phyloP scores from a whole-genome alignment of 495 filamentous ascomycete species.

The Collariella sp. region DNA sequence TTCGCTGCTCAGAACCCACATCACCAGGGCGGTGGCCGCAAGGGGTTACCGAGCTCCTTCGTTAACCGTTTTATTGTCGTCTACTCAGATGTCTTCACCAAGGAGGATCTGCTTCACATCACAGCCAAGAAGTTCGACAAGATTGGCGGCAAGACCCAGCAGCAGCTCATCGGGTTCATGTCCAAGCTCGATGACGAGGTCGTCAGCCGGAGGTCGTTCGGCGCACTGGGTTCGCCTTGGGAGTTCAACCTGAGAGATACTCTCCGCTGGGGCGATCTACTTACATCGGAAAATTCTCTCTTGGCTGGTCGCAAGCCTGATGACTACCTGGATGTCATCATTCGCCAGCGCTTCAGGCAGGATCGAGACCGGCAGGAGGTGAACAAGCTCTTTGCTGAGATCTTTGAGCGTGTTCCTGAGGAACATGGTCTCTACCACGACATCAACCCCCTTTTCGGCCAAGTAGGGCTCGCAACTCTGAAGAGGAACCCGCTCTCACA shows the following conservation, averaged over 20 bases:
- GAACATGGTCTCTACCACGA: slow-evolving; percentile 58
- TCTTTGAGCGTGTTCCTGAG: slow-evolving; percentile 31
- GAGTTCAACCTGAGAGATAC: slow-evolving; percentile 95
- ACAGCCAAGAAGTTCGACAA: slow-evolving; percentile 65
- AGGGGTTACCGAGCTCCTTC: slow-evolving; percentile 90
- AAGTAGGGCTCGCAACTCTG: slow-evolving; percentile 72
- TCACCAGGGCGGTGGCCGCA: slow-evolving; percentile 91
- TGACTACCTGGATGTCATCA: slow-evolving; percentile 73
- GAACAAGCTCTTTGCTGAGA: slow-evolving; percentile 49
- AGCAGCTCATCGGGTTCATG: slow-evolving; percentile 70
- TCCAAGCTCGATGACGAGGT: slow-evolving; percentile 64
- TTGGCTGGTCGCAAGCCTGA: slow-evolving; percentile 44
- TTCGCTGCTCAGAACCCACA: slow-evolving; percentile 98
- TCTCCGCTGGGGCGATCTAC: slow-evolving; percentile 75
- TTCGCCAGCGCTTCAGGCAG: slow-evolving; percentile 79
- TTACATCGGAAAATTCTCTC: slow-evolving; percentile 48
- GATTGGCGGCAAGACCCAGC: slow-evolving; percentile 46
- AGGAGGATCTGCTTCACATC: slow-evolving; percentile 73
- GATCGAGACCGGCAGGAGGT: slow-evolving; percentile 56
- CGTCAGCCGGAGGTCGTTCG: slow-evolving; percentile 55
- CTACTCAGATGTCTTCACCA: slow-evolving; percentile 79
- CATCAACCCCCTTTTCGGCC: slow-evolving; percentile 42
- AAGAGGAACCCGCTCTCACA: slow-evolving; percentile 50
- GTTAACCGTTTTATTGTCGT: slow-evolving; percentile 98
- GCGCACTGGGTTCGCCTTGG: slow-evolving; percentile 81